Base-by-base conservation (phyloP, 1,284 basidiomycete genomes). In the Fomitopsis palustris region DNA sequence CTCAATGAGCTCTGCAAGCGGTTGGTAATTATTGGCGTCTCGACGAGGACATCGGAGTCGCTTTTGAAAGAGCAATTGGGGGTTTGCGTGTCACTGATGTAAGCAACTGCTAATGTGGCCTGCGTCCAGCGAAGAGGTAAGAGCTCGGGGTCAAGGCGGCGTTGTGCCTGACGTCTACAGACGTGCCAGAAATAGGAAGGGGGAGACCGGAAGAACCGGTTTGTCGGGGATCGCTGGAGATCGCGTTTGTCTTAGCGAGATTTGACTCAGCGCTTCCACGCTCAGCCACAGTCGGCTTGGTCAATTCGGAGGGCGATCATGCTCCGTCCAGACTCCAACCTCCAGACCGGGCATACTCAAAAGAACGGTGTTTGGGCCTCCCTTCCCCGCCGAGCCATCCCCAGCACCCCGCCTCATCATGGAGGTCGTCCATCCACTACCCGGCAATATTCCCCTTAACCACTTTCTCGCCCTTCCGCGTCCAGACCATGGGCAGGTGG, bases 401-500 rank as follows among this genome's bases (percentile, higher is more conserved):
- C 47, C 49, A 29, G 17, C 58, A 55, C 25, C 23, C 19, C 45
- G 14, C 4, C 17, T 17, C 8, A 56, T 16, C 56, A 61, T 61
- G 59, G 39, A 57, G 27, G 33, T 35, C 45, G 19, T 58, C 21
- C 33, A 27, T 33, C 49, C 38, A 23, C 35, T 52, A 38, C 21
- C 56, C 27, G 39, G 4, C 17, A 54, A 55, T 49, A 29, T 61
- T 14, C 76, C 81, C 6, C 72, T 81, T 2, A 74, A 78, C 61
- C 88, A 90, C 72, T 91, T 91, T 68, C 79, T 92, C 57, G 78
- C 80, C 16, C 82, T 87, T 21, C 84, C 86, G 17, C 85, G 85
- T 42, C 83, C 81, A 3, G 80, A 83, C 62, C 70, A 74, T 56
- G 63, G 74, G 29, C 52, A 75, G 42, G 76, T 75, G 8, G 71